Conservation (phyloP, 805 yeast genomes). For the Spathaspora gorwiae region DNA sequence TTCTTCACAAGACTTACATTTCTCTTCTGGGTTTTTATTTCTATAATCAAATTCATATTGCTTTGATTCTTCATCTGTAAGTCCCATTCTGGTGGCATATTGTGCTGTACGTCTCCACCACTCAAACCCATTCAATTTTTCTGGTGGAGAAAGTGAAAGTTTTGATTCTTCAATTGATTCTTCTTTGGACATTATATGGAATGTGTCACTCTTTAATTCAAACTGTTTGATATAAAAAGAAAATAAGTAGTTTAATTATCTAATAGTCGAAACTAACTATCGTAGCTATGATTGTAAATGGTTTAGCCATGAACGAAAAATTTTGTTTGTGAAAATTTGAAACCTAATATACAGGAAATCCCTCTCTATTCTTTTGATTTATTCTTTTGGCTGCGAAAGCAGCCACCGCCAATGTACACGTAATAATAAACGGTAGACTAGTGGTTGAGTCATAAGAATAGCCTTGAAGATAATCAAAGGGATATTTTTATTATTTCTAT, state of each 20-base stretch:
- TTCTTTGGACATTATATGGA: not conserved
- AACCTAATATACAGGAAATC: not conserved
- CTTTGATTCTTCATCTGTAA: slow-evolving; percentile 41
- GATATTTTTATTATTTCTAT: too few species aligned
- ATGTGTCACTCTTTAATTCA: too few species aligned
- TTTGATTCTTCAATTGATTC: not conserved
- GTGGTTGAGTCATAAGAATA: too few species aligned
- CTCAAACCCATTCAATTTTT: slow-evolving; percentile 50
- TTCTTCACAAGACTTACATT: slow-evolving; percentile 69
- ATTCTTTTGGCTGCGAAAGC: too few species aligned
- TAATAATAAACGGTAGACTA: too few species aligned
- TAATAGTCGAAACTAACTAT: too few species aligned
- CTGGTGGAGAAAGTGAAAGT: slow-evolving; percentile 20
- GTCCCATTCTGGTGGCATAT: slow-evolving; percentile 67
- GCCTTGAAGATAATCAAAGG: too few species aligned
- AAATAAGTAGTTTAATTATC: too few species aligned
- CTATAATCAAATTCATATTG: slow-evolving; percentile 59
- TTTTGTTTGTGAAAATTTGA: not conserved
- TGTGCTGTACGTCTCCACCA: slow-evolving; percentile 78
- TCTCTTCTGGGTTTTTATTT: slow-evolving; percentile 35
- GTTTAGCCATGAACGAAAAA: not conserved
- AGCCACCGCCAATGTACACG: too few species aligned
- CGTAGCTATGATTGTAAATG: too few species aligned
- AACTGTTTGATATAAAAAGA: too few species aligned
- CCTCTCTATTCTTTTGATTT: too few species aligned